A percentile compares a stretch with the other conserved stretches of the same genome.
phyloP scores from a whole-genome alignment of 108 stramenopile genomes.

The Hondaea fermentalgiana region DNA sequence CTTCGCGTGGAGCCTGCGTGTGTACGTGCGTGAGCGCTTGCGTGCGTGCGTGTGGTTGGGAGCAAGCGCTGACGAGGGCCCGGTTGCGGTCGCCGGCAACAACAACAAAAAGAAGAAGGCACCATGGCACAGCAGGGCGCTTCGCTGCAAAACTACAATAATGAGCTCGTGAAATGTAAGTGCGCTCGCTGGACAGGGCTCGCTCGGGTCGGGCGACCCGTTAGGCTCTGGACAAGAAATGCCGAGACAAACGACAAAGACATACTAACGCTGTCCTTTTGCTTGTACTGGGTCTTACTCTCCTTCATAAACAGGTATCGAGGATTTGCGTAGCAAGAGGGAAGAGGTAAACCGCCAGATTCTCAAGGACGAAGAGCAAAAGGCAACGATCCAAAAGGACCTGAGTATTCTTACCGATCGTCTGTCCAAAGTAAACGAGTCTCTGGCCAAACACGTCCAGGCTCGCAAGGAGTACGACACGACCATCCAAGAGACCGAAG shows the following conservation, averaged over 20 bases:
- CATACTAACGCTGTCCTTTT: too few relatives aligned
- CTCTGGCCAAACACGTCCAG: constrained; percentile 44
- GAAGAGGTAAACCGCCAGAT: constrained; percentile 54
- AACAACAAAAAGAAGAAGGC: not conserved
- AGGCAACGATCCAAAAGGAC: constrained; percentile 58
- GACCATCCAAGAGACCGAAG: constrained; percentile 66
- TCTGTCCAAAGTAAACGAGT: constrained; percentile 53
- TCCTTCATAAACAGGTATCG: constrained; percentile 4
- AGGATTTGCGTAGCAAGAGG: constrained; percentile 55
- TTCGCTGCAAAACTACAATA: constrained; percentile 64
- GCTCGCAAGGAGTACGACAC: constrained; percentile 61
- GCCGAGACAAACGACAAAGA: too few relatives aligned
- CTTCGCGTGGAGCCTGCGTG: too few relatives aligned
- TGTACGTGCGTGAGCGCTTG: too few relatives aligned
- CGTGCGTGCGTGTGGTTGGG: too few relatives aligned
- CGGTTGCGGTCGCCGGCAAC: not conserved
- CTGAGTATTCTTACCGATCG: constrained; percentile 52
- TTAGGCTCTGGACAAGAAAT: not conserved
- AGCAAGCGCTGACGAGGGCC: too few relatives aligned
- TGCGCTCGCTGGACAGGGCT: too few relatives aligned
- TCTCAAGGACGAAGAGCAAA: constrained; percentile 60
- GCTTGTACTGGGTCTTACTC: too few relatives aligned
- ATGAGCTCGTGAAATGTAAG: constrained; percentile 60
- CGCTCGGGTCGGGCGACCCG: not conserved
- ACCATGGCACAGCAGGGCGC: constrained; percentile 59